Conservation (phyloP, 169 alveolate genomes). For the Plasmodium knowlesi region DNA sequence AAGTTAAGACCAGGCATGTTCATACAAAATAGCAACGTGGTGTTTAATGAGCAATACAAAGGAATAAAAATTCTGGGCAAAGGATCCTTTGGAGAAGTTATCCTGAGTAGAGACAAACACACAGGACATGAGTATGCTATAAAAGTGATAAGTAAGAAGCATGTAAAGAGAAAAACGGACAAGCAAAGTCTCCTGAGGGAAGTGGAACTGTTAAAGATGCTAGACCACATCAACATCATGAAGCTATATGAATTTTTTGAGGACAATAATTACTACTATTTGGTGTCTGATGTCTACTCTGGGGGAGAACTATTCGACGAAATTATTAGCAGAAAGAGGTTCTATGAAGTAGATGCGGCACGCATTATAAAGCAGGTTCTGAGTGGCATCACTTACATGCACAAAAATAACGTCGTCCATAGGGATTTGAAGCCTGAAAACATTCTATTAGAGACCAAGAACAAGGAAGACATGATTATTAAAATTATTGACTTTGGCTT, state of each 20-base stretch:
- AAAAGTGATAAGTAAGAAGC: constrained; percentile 91
- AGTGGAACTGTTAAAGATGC: constrained; percentile 87
- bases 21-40: constrained; percentile 88
- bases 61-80: constrained; percentile 92
- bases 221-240: constrained; percentile 94
- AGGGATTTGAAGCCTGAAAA: constrained; percentile 93
- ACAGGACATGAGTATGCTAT: constrained; percentile 93
- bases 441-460: constrained; percentile 89
- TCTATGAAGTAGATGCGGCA: constrained; percentile 95
- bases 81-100: constrained; percentile 94
- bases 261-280: constrained; percentile 89
- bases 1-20: constrained; percentile 92
- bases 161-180: constrained; percentile 89
- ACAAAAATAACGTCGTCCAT: constrained; percentile 91
- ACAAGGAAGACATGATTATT: constrained; percentile 87
- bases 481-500: constrained; percentile 97
- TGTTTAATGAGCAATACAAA: constrained; percentile 89
- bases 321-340: constrained; percentile 90
- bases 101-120: constrained; percentile 88
- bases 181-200: constrained; percentile 88
- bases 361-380: constrained; percentile 92
- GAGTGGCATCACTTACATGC: constrained; percentile 93
- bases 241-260: constrained; percentile 92
- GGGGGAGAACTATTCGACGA: constrained; percentile 97
- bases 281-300: constrained; percentile 93